These are phyloP conservation scores for Alloteropsis semialata DNA, from an alignment of 176 grass and related monocot species.

Conservation along the genomic window DNA sequence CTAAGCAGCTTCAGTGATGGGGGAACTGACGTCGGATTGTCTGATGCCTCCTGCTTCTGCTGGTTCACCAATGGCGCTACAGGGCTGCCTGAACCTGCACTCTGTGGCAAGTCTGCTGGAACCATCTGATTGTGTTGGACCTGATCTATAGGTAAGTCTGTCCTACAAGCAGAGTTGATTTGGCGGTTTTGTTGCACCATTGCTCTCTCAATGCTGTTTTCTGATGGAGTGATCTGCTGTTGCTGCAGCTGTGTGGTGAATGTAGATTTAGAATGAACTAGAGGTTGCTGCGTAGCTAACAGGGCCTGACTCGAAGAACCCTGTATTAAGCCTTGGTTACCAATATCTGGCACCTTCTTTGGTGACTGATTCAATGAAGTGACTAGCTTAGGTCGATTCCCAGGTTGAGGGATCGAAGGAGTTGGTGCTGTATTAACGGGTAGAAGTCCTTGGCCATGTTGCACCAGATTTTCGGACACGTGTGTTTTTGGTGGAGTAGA, in stretches of 20 bases:
- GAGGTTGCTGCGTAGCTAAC: conserved; percentile 35
- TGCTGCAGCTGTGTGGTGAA: conserved; percentile 38
- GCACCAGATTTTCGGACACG: conserved; percentile 51
- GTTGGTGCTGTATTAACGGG: conserved; percentile 31
- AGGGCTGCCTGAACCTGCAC: conserved; percentile 41
- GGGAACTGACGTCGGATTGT: conserved; percentile 21
- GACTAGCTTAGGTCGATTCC: conserved; percentile 59
- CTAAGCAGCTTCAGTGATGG: conserved; percentile 9
- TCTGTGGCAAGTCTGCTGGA: conserved; percentile 31
- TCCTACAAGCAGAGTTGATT: conserved; percentile 40
- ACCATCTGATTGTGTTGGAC: conserved; percentile 41
- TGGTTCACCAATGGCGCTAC: conserved; percentile 36
- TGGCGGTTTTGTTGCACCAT: conserved; percentile 46
- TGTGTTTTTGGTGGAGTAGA: conserved; percentile 38
- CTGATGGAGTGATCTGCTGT: conserved; percentile 37
- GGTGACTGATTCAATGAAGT: conserved; percentile 45
- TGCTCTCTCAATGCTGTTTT: conserved; percentile 43
- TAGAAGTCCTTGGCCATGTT: conserved; percentile 43
- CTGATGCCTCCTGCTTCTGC: conserved; percentile 25
- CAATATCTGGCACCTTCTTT: conserved; percentile 39
- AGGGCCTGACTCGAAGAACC: conserved; percentile 42
- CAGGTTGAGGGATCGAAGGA: conserved; percentile 39
- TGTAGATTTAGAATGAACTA: conserved; percentile 26
- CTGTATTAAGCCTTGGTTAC: conserved; percentile 49
- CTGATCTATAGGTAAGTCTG: conserved; percentile 26